Evolutionary conservation across 2,329 filamentous ascomycete species (phyloP), one percentile per base, ranked within the genome.

Genomic region (Phialophora expanda): DNA sequence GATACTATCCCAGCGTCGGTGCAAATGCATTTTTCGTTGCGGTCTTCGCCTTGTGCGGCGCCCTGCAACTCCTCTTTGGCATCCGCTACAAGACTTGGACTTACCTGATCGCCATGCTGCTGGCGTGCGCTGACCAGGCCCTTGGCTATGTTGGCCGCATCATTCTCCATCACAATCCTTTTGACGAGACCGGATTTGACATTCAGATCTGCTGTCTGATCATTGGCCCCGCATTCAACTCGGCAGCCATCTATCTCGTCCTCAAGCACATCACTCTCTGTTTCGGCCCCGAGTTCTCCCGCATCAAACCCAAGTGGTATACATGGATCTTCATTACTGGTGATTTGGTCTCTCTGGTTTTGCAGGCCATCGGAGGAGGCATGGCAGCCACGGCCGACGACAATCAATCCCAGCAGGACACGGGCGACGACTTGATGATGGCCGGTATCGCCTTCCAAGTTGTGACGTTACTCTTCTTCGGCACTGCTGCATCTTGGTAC

Each of bases 311-410:
- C 4, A 76, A 76, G 3, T 77, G 80, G 65, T 87, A 87, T 73
- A 87, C 86, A 5, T 82, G 82, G 74, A 82, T 88, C 66, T 89
- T 88, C 76, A 84, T 88, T 70, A 73, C 78, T n/a, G 86, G 84
- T 70, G 86, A 89, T 69, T 68, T 88, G 50, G 70, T 85, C 57
- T 85, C 82, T n/a, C 80, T 89, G 14, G 69, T 85, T 14, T 75
- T 88, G 4, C 86, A 89, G 73, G 85, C 84, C 5, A 61, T 61
- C 30, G 86, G 86, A 62, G 86, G 82, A 53, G 78, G 87, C 57
- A 84, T 87, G 1, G 84, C 86, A 0, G 81, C 81, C 0, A 84
- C 84, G 0, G 73, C 74, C 5, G 75, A 75, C 0, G 76, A 80
- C 17, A 66, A 71, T 3, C 67, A 79, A 22, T 72, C 75, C 1